Evolutionary conservation across 805 yeast genomes (phyloP).

Genomic region (Sugiyamaella boreocaroliniensis): DNA sequence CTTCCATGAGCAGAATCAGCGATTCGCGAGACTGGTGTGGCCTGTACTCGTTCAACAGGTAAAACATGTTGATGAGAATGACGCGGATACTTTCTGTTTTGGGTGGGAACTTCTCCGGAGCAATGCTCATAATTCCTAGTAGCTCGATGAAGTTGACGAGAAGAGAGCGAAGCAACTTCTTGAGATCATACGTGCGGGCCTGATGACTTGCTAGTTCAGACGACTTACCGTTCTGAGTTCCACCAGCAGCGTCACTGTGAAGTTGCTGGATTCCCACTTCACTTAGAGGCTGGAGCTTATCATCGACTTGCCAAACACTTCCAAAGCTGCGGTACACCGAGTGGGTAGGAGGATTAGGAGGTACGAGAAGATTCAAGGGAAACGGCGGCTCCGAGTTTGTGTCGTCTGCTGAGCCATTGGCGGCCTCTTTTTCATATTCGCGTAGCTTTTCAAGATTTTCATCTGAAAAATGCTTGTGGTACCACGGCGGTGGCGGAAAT

Average conservation of each 20-base stretch:
- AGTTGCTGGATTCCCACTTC: conserved; percentile 75
- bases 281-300: conserved; percentile 65
- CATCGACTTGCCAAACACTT: conserved; percentile 72
- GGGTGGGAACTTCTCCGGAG: conserved; percentile 56
- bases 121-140: conserved; percentile 65
- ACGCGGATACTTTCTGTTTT: conserved; percentile 76
- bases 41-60: conserved; percentile 81
- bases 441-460: conserved; percentile 51
- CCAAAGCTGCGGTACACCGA: conserved; percentile 76
- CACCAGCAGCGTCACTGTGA: conserved; percentile 35
- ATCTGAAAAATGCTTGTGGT: conserved; percentile 61
- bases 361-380: conserved; percentile 23
- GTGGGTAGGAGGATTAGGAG: conserved; percentile 30
- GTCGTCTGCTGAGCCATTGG: conserved; percentile 17
- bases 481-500: conserved; percentile 94
- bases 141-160: conserved; percentile 76
- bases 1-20: conserved; percentile 63
- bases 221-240: conserved; percentile 11
- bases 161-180: conserved; percentile 70
- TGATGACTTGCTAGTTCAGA: conserved; percentile 37
- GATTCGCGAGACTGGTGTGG: conserved; percentile 95
- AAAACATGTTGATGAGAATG: conserved; percentile 83
- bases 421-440: conserved; percentile 13
- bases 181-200: conserved; percentile 65
- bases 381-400: not conserved